Percentiles rank a stretch among this genome's conserved stretches.
These are phyloP conservation scores for Lepidopterella palustris DNA, from an alignment of 495 filamentous ascomycete species.

Conservation along the genomic window DNA sequence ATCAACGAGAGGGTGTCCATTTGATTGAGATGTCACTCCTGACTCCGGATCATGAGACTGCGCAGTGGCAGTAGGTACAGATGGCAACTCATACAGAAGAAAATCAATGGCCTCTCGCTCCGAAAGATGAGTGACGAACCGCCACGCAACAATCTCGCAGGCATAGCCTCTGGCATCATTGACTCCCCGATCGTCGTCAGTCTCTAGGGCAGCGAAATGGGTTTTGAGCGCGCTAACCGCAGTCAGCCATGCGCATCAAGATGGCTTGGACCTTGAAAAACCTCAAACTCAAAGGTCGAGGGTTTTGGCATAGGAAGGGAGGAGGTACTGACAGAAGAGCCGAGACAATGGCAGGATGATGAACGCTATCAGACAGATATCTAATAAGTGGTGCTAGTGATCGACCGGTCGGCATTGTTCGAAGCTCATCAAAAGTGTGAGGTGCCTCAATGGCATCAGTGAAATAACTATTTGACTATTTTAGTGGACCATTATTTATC, in stretches of 20 bases:
- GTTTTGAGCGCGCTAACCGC: slow-evolving; percentile 65
- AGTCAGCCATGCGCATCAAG: slow-evolving; percentile 9
- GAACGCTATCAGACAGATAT: slow-evolving; percentile 56
- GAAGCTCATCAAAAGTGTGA: slow-evolving; percentile 73
- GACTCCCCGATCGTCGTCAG: slow-evolving; percentile 59
- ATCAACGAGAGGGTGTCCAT: not conserved
- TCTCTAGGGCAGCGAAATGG: slow-evolving; percentile 44
- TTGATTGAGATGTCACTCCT: not conserved
- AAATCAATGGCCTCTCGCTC: slow-evolving; percentile 77
- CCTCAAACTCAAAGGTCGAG: not conserved
- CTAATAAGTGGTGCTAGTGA: slow-evolving; percentile 59
- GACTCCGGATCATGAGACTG: slow-evolving; percentile 2
- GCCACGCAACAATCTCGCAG: slow-evolving; percentile 89
- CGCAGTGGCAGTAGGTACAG: slow-evolving; percentile 12
- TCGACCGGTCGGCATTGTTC: slow-evolving; percentile 58
- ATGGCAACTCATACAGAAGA: slow-evolving; percentile 72
- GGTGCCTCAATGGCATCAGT: slow-evolving; percentile 57
- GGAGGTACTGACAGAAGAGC: slow-evolving; percentile 62
- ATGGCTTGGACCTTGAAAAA: too few species aligned
- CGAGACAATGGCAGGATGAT: slow-evolving; percentile 68
- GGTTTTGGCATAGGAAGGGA: not conserved
- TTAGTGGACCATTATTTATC: not conserved
- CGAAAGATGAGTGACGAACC: slow-evolving; percentile 71
- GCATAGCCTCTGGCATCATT: slow-evolving; percentile 73
- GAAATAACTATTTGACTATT: slow-evolving; percentile 50